Evolutionary conservation across 148 eudicot genomes (phyloP).

Genomic region (Polygonum aviculare): DNA sequence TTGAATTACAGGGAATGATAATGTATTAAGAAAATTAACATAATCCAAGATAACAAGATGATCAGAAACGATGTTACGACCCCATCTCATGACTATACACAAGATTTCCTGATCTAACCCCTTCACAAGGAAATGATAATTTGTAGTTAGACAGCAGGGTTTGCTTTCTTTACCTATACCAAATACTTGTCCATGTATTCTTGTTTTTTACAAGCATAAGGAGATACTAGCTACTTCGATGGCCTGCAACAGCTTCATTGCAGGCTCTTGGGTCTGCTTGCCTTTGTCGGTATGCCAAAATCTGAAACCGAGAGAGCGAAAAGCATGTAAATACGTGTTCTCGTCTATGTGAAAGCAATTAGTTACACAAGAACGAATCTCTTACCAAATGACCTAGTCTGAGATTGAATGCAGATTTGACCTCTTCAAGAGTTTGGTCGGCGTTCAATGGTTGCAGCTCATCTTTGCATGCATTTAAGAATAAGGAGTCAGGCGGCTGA

Average conservation of each 20-base stretch:
- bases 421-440: constrained; percentile 38
- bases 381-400: constrained; percentile 46
- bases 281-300: constrained; percentile 35
- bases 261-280: background rate
- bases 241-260: background rate
- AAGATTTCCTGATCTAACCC: background rate
- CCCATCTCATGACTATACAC: background rate
- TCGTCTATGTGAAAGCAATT: background rate
- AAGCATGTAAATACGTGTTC: background rate
- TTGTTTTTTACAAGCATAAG: background rate
- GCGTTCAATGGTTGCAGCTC: constrained; percentile 39
- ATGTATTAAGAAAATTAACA: background rate
- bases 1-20: background rate
- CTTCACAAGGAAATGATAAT: background rate
- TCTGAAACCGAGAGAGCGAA: constrained; percentile 16
- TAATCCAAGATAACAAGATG: background rate
- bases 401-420: constrained; percentile 25
- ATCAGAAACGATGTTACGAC: background rate
- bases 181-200: background rate
- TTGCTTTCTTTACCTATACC: background rate
- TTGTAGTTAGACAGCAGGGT: background rate
- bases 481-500: background rate
- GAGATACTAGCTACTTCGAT: background rate
- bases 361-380: background rate
- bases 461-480: constrained; percentile 26